Percentiles rank a stretch among this genome's conserved stretches.
Conservation (phyloP, 805 yeast species). For the Metschnikowia similis region DNA sequence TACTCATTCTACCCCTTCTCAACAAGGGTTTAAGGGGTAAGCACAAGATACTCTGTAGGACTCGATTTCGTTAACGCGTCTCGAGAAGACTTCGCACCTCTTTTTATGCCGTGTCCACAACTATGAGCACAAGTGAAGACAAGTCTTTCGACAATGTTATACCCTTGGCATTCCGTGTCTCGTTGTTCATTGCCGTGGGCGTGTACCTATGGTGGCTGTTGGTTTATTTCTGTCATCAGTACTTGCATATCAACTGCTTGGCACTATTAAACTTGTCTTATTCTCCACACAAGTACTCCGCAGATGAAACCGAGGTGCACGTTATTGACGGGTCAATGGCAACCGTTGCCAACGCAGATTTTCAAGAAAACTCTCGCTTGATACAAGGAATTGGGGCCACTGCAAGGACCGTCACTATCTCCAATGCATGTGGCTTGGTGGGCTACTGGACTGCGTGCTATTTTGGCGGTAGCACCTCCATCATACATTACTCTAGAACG, state of each 20-base stretch:
- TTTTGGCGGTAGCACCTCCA: not conserved
- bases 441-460: constrained; percentile 15
- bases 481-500: not conserved
- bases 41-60: not conserved
- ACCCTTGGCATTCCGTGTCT: constrained; percentile 43
- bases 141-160: constrained; percentile 24
- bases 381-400: constrained; percentile 33
- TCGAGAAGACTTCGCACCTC: not conserved
- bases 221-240: constrained; percentile 33
- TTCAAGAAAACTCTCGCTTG: constrained; percentile 27
- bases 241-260: constrained; percentile 41
- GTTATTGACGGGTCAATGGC: constrained; percentile 29
- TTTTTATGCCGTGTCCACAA: not conserved
- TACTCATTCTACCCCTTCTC: not conserved
- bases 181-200: constrained; percentile 47
- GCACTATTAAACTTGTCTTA: constrained; percentile 41
- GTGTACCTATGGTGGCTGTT: constrained; percentile 51
- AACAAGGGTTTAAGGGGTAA: not conserved
- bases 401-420: constrained; percentile 24
- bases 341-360: constrained; percentile 27
- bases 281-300: constrained; percentile 32
- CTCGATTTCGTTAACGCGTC: not conserved
- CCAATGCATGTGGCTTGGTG: constrained; percentile 14
- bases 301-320: constrained; percentile 19
- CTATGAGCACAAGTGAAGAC: constrained; percentile 1